phyloP scores from a whole-genome alignment of 805 yeast genomes.

The Middelhovenomyces tepae region DNA sequence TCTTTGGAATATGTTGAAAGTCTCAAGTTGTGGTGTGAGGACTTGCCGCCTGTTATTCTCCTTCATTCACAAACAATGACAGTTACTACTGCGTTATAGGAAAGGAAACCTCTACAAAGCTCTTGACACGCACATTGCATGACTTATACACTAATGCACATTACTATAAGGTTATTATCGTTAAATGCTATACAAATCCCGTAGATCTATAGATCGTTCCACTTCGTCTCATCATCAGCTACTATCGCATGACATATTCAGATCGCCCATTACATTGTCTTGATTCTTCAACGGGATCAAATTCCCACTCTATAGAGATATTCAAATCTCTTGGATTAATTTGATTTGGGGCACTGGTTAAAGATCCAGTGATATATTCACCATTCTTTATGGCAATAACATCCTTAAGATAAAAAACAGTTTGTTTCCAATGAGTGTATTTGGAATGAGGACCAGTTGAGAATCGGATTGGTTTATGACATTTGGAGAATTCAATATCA shows the following conservation, averaged over 20 bases:
- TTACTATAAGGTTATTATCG: not conserved
- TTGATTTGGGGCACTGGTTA: slow-evolving; percentile 69
- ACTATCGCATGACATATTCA: slow-evolving; percentile 63
- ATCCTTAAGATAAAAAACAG: slow-evolving; percentile 82
- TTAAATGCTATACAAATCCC: no score
- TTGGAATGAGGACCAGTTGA: slow-evolving; percentile 91
- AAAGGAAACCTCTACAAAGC: no score
- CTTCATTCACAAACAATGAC: slow-evolving; percentile 92
- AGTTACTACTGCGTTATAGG: slow-evolving; percentile 80
- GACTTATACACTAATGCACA: not conserved
- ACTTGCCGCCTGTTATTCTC: slow-evolving; percentile 72
- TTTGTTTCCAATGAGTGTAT: slow-evolving; percentile 98
- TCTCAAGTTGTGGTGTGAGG: slow-evolving; percentile 72
- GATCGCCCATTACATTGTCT: slow-evolving; percentile 53
- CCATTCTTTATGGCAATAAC: slow-evolving; percentile 70
- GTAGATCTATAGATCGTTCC: slow-evolving; percentile 5
- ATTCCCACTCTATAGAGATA: slow-evolving; percentile 54
- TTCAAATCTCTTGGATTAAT: slow-evolving; percentile 85
- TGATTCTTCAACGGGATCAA: slow-evolving; percentile 36
- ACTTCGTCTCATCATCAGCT: not conserved
- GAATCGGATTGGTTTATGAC: slow-evolving; percentile 48
- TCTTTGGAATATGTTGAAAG: slow-evolving; percentile 68
- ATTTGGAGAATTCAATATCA: slow-evolving; percentile 73
- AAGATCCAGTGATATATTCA: slow-evolving; percentile 61
- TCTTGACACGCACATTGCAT: not conserved